Percentiles rank a stretch among this genome's conserved stretches.
phyloP scores from a whole-genome alignment of 2,329 filamentous ascomycete species.

The Penicillium sp. region DNA sequence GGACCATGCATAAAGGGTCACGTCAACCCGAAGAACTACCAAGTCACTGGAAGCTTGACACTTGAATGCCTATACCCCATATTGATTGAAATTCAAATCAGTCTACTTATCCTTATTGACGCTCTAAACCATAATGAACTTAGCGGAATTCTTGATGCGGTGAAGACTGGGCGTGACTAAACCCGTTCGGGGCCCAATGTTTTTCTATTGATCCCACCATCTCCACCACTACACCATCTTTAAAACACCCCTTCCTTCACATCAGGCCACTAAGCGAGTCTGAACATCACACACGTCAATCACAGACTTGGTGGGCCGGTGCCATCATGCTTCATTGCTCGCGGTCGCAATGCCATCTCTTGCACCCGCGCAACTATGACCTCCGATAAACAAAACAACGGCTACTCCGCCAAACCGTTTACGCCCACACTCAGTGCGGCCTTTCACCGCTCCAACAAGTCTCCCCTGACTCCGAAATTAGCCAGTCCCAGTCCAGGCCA shows the following conservation, averaged over 20 bases:
- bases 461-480: constrained; percentile 61
- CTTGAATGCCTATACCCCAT: neutral
- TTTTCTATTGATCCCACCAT: constrained; percentile 15
- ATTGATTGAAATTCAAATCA: neutral
- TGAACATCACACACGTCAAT: constrained; percentile 2
- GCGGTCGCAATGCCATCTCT: constrained; percentile 48
- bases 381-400: constrained; percentile 54
- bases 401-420: constrained; percentile 57
- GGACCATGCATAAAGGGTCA: constrained; percentile 2
- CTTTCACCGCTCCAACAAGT: constrained; percentile 56
- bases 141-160: constrained; percentile 19
- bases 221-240: neutral
- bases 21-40: neutral
- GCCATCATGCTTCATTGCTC: constrained; percentile 37
- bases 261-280: constrained; percentile 9
- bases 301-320: constrained; percentile 8
- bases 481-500: constrained; percentile 41
- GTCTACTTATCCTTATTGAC: neutral
- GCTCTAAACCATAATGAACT: neutral
- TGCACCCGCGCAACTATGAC: constrained; percentile 47
- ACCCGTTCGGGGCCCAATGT: constrained; percentile 28
- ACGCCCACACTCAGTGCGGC: constrained; percentile 69
- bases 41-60: neutral
- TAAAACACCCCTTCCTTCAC: constrained; percentile 5
- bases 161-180: constrained; percentile 25